Evolutionary conservation across 2,329 filamentous ascomycete species (phyloP), one percentile per base, ranked within the genome.

Genomic region (Aspergillus oerlinghausenensis): DNA sequence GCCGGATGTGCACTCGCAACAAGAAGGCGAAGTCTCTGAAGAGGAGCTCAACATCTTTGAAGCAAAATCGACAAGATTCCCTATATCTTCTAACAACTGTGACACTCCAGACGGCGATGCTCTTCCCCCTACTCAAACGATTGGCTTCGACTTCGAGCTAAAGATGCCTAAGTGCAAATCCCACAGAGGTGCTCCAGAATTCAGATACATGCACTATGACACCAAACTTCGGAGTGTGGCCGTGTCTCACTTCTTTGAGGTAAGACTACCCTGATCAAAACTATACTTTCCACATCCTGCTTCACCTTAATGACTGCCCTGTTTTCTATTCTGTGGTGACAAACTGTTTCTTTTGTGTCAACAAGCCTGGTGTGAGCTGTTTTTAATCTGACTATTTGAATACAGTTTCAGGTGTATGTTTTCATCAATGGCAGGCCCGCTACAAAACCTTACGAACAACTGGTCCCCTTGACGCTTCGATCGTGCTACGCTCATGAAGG

Each of bases 231-330:
- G 57, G 49, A 61, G 57, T 17, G 55, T 57, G 10, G 40, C 50
- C 21, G 54, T 61, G 14, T 50, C 29, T 10, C 59, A 61, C 26
- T 61, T 55, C 57, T 49, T 61, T n/a, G 57, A 61, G 57, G 59
- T 61, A 56, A 51, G 57, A 25, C 19, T 3, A 10, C 5, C 21
- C 26, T 17, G 9, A 9, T 9, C 28, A 19, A 7, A 21, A 5
- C 25, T 4, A 7, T 14, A 1, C 14, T 45, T n/a, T 14, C 32
- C 32, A 35, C 32, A 35, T 35, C 14, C 29, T 32, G 11, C 29
- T 32, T 32, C 11, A 14, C 29, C 11, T 32, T 32, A 4, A 14
- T 14, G 29, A 14, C 29, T 32, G 10, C 29, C 11, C 11, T 14
- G 11, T 11, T 32, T 32, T 32, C 4, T 32, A 14, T 32, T 4